Base-by-base conservation (phyloP, 2,329 filamentous ascomycete genomes). In the Stagonosporopsis rhizophila region DNA sequence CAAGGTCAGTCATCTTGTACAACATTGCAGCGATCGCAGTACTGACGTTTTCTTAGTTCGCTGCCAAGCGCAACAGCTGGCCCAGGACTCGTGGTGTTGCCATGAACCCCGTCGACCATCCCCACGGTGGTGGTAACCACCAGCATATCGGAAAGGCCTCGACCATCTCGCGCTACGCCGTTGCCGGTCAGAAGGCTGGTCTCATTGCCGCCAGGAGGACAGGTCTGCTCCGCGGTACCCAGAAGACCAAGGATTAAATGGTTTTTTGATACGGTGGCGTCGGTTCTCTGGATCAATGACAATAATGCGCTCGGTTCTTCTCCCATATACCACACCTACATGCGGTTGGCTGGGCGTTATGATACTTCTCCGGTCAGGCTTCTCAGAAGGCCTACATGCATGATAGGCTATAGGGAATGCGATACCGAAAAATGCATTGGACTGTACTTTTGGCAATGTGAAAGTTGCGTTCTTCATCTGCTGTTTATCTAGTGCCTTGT, bases 21-120 rank as follows among this genome's bases (percentile, higher is more conserved):
- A 20, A 22, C 11, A 19, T 14, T 12, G 11, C 25, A 6, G 2
- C 14, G 4, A 44, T 20, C n/a, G 25, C 17, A 11, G 9, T 32
- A 20, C 27, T 44, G 0, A 30, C 12, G 19, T n/a, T 22, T 19
- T 34, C 1, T 3, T 40, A 75, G 91, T 99, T 96, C 85, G 92
- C 93, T 75, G 96, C 97, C 85, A 99, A 99, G 92, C 92, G 95
- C 81, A 98, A 99, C 92, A 94, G 89, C 80, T 99, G 95, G 95
- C 95, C 95, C 84, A 97, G 96, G 91, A 99, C 95, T 87, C 94
- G 95, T 95, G 95, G 95, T 97, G 95, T 99, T 89, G 95, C 95
- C 83, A 99, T 99, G 95, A 99, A 99, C 87, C 95, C 95, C 77
- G 95, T 99, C 78, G 95, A 99, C 85, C 95, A 99, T 88, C 81